A percentile compares a stretch with the other conserved stretches of the same genome.
Evolutionary conservation across 2,329 filamentous ascomycete species (phyloP).

Genomic region (Penicillium sp.): DNA sequence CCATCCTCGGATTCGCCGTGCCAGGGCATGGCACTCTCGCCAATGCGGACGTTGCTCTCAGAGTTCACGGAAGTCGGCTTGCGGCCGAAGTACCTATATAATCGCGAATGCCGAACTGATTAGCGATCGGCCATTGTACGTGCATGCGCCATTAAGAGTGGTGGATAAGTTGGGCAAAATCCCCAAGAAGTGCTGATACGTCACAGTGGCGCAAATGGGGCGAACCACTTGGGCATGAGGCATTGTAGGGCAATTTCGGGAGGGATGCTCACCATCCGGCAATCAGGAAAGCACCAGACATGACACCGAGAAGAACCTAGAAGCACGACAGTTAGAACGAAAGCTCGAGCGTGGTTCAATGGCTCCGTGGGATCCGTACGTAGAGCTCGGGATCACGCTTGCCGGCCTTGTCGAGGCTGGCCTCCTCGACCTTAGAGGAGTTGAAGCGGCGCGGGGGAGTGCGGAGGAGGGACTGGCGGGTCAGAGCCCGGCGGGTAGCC

Average conservation of each 20-base stretch:
- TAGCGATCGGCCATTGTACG: conserved; percentile 7
- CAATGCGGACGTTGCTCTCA: conserved; percentile 72
- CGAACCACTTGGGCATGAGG: conserved; percentile 6
- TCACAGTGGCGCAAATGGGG: conserved; percentile 12
- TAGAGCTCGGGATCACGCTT: conserved; percentile 73
- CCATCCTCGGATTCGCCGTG: conserved; percentile 64
- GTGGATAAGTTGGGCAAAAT: neutral
- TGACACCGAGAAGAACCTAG: conserved; percentile 86
- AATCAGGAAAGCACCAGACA: conserved; percentile 81
- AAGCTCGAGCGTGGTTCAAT: conserved; percentile 6
- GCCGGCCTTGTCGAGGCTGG: conserved; percentile 59
- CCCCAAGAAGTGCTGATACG: neutral
- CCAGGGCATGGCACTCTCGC: conserved; percentile 84
- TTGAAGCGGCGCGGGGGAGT: conserved; percentile 39
- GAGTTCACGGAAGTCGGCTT: conserved; percentile 82
- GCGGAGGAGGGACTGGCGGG: conserved; percentile 43
- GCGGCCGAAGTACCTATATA: conserved; percentile 59
- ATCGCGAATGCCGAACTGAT: conserved; percentile 4
- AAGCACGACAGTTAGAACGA: conserved; percentile 15
- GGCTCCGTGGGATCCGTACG: conserved; percentile 48
- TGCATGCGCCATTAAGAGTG: conserved; percentile 31
- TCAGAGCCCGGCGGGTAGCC: conserved; percentile 42
- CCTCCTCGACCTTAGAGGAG: conserved; percentile 47
- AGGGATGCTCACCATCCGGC: conserved; percentile 65
- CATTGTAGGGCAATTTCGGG: conserved; percentile 10